Evolutionary conservation across 495 filamentous ascomycete genomes (phyloP).

Genomic region (Penicillium maclennaniae): DNA sequence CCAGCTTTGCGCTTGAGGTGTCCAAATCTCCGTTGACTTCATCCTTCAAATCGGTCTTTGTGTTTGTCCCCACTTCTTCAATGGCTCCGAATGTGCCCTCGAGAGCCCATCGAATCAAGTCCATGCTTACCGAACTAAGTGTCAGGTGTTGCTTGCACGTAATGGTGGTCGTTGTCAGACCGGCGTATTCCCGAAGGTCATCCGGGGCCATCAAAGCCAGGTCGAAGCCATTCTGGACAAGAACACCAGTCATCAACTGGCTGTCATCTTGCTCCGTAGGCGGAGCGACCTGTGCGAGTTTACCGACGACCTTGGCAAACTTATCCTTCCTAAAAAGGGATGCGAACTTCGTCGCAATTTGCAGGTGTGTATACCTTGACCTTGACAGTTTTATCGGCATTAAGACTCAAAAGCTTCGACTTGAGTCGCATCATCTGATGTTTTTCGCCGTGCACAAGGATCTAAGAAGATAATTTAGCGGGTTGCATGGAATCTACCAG

Average conservation of each 20-base stretch:
- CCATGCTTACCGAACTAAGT: conserved; percentile 81
- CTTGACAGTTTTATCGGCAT: conserved; percentile 70
- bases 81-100: conserved; percentile 90
- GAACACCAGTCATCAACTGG: conserved; percentile 74
- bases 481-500: not conserved
- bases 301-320: conserved; percentile 91
- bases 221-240: conserved; percentile 97
- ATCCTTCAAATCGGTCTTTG: conserved; percentile 35
- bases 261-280: conserved; percentile 48
- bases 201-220: conserved; percentile 94
- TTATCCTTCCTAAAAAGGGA: conserved; percentile 98
- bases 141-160: conserved; percentile 84
- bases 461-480: conserved; percentile 43
- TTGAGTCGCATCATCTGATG: conserved; percentile 98
- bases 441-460: conserved; percentile 93
- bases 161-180: conserved; percentile 88
- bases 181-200: conserved; percentile 91
- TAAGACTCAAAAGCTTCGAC: conserved; percentile 86
- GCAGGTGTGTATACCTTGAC: conserved; percentile 88
- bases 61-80: conserved; percentile 55
- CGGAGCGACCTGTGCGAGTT: conserved; percentile 75
- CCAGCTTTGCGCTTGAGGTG: conserved; percentile 36
- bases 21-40: conserved; percentile 29
- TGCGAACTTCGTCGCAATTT: conserved; percentile 92
- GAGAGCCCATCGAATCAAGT: conserved; percentile 88